Percentiles rank a stretch among this genome's conserved stretches.
Evolutionary conservation across 1,284 basidiomycete genomes (phyloP).

Genomic region (Ceratobasidium sp.): DNA sequence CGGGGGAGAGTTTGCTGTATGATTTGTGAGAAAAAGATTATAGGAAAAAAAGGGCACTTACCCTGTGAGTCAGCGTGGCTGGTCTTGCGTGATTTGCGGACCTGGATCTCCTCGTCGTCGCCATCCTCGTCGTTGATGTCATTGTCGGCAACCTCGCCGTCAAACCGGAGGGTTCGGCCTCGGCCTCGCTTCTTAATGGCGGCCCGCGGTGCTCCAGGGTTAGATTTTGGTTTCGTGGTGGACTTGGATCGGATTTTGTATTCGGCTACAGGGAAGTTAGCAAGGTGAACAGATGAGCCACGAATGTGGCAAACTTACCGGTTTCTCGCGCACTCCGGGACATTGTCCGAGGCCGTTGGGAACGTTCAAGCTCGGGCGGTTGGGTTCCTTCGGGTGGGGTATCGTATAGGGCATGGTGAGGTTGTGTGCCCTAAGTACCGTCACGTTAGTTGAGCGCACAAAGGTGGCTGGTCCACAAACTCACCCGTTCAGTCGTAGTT

Average conservation of each 20-base stretch:
- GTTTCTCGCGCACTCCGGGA: neutral
- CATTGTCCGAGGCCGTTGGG: neutral
- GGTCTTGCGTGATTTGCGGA: neutral
- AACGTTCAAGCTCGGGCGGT: neutral
- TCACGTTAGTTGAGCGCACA: neutral
- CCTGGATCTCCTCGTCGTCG: no score
- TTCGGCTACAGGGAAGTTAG: neutral
- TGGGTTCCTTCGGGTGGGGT: conserved; percentile 1
- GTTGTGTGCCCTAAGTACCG: conserved; percentile 3
- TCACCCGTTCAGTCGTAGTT: neutral
- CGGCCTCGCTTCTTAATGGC: neutral
- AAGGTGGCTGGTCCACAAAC: neutral
- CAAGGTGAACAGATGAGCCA: neutral
- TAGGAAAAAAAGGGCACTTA: neutral
- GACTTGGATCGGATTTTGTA: neutral
- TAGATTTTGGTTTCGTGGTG: neutral
- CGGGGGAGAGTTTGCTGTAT: neutral
- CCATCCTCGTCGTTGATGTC: neutral
- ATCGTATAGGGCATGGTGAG: neutral
- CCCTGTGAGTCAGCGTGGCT: neutral
- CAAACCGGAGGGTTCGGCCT: neutral
- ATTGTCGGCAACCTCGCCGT: neutral
- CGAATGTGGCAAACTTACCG: neutral
- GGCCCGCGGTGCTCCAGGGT: neutral
- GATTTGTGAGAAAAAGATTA: neutral